Base-by-base conservation (phyloP, 2,329 filamentous ascomycete genomes). In the Hortaea sp. region DNA sequence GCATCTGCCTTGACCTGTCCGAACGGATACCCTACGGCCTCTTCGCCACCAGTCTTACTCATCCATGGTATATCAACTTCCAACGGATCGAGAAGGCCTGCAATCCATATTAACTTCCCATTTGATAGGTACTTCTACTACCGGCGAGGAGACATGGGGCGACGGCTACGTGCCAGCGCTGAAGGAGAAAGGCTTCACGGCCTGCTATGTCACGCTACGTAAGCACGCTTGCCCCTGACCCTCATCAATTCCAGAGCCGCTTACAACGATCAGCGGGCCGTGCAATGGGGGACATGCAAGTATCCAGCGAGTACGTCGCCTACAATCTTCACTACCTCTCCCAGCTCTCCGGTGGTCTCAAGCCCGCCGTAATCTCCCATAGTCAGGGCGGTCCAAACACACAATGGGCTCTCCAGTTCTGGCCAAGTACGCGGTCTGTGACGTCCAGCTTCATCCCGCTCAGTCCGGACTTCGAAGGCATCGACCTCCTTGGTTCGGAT, bases 281-380 rank as follows among this genome's bases (percentile, higher is more conserved):
- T 5, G 53, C 54, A 7, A 59, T 61, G 57, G 57, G 56, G 35
- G 59, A 62, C 47, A 62, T 62, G 60, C 60, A 62, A 46, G 41
- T 61, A 42, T 56, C 53, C 27, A 50, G 56, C 31, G 57, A 62
- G 47, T 61, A 61, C 41, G 54, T 61, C 7, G 59, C 59, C 5
- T 61, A 62, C 47, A 55, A 48, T 41, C 43, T 62, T 6, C 58
- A 61, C 48, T 54, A 59, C 41, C 47, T 60, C 39, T 58, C 57
- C 5, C 42, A 41, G 3, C 47, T 63, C 1, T 55, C 59, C 9
- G 55, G 52, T 10, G 58, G 57, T 6, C 47, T 57, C 1, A 46
- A 48, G 35, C 53, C 55, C 7, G 57, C 59, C 2, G 53, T 63
- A 4, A 56, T 63, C 13, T 45, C 48, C 10, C 60, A 63, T 45